Base-by-base conservation (phyloP, 1,139 yeast species). In the Blastobotrys ciferrii region DNA sequence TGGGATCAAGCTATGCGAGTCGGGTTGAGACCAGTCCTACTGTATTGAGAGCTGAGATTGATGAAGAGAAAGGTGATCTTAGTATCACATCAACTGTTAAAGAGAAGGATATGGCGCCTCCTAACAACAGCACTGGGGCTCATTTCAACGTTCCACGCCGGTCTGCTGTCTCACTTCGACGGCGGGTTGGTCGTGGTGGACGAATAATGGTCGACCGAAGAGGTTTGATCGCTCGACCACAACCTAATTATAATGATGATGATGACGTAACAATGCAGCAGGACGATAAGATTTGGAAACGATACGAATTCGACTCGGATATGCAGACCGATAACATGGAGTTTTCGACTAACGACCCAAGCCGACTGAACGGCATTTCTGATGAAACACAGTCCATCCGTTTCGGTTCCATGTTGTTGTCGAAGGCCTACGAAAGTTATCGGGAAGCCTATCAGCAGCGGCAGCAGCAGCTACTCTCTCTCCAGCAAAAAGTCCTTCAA, bases 311-410 rank as follows among this genome's bases (percentile, higher is more conserved):
- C 65, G 96, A 89, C 63, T 71, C 77, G 41, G 95, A 88, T 56
- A 63, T 74, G 39, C 69, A 75, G 32, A 71, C 69, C 52, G 84
- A 81, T 33, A 59, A 71, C 23, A 63, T 68, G 54, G 73, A 73
- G 46, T 84, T 84, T 46, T 77, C 84, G 54, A 76, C 84, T 53
- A 70, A 73, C 49, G 83, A 78, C 53, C 86, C 86, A 1, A 76
- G 91, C 0, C 76, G 80, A 50, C 74, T 89, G 59, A 91, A 89
- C 61, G 85, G 87, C 54, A 87, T 89, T 45, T 81, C 91, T 17
- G 86, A 84, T 50, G 94, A 84, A 49, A 89, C 97, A 0, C 97
- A 89, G 67, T 82, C 87, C 0, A 87, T 91, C 32, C 74, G 97
- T 53, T 89, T 91, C 67, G 96, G 97, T 4, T 82, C 95, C 3